Percentiles rank a stretch among this genome's conserved stretches.
Conservation (phyloP, 2,329 filamentous ascomycete genomes). For the Sphaerulina vaccinii region DNA sequence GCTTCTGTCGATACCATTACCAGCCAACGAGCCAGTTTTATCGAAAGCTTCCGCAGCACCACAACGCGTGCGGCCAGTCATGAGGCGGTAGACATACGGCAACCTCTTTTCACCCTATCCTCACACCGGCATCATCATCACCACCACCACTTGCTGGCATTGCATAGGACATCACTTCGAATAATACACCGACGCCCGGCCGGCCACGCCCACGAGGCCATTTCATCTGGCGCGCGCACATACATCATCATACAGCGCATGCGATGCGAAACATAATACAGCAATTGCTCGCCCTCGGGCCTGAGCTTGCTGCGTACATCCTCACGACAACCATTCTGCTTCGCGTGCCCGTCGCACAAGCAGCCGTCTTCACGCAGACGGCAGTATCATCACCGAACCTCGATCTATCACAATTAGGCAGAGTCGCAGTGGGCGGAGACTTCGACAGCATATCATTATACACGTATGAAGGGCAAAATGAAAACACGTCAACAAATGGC, state of each 20-base stretch:
- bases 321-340: slow-evolving; percentile 30
- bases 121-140: neutral
- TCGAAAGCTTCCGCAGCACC: neutral
- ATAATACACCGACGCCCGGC: neutral
- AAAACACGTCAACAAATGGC: slow-evolving; percentile 69
- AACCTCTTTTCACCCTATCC: neutral
- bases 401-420: slow-evolving; percentile 74
- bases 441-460: slow-evolving; percentile 91
- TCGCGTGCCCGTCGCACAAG: slow-evolving; percentile 18
- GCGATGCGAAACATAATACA: slow-evolving; percentile 34
- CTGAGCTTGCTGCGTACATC: slow-evolving; percentile 37
- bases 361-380: slow-evolving; percentile 36
- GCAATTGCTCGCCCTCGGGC: slow-evolving; percentile 37
- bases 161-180: neutral
- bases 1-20: neutral
- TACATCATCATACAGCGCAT: slow-evolving; percentile 12
- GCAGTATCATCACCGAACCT: slow-evolving; percentile 63
- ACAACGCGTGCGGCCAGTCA: neutral
- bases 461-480: slow-evolving; percentile 75
- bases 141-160: neutral
- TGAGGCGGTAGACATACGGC: neutral
- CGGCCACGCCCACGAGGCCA: slow-evolving; percentile 4
- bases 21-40: neutral
- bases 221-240: slow-evolving; percentile 2
- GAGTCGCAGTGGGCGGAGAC: slow-evolving; percentile 81